Base-by-base conservation (phyloP, 257 asterid genomes). In the Solanum paucissectum region DNA sequence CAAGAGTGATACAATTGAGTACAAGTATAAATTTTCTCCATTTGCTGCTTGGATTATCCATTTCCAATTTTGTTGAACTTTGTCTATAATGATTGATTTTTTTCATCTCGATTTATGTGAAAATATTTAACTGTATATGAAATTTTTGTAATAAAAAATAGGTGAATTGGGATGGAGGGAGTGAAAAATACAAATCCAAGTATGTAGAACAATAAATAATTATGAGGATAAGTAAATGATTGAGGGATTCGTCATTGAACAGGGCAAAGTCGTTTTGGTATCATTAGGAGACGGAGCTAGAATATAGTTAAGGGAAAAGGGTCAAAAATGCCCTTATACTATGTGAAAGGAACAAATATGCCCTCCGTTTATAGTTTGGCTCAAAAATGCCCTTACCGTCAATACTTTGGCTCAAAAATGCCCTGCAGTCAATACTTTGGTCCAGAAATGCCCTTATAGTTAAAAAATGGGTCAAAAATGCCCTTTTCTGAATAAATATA, bases 1-100 rank as follows among this genome's bases (percentile, higher is more conserved):
- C 29, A 0, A 89, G 83, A 1, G 88, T 14, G 7, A 87, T 14
- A 58, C 91, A 85, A 88, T 86, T 89, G 21, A 90, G 11, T 25
- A 86, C 21, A 23, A 90, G 91, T 25, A 87, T 68, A 36, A 38
- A 8, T 34, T 36, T 34, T 36, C 82, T 73, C 82, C 82, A 34
- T 73, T 0, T 34, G 27, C 29, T 73, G 18, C 29, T 34, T 73
- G 36, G 49, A 73, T 34, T 34, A 42, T 36, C 82, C 82, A 73
- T 73, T 73, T 36, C 16, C 27, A 34, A 73, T 20, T 73, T 73
- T 73, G 9, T 20, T 73, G 4, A 20, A 3, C 29, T 34, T 36
- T 34, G 16, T 34, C 9, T 9, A 9, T 5, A 20, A 4, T 3
- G 27, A 20, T 3, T 34, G 37, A 20, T 32, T 12, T 29, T 46